phyloP scores from a whole-genome alignment of 208 protist species.

The Lotmaria passim region DNA sequence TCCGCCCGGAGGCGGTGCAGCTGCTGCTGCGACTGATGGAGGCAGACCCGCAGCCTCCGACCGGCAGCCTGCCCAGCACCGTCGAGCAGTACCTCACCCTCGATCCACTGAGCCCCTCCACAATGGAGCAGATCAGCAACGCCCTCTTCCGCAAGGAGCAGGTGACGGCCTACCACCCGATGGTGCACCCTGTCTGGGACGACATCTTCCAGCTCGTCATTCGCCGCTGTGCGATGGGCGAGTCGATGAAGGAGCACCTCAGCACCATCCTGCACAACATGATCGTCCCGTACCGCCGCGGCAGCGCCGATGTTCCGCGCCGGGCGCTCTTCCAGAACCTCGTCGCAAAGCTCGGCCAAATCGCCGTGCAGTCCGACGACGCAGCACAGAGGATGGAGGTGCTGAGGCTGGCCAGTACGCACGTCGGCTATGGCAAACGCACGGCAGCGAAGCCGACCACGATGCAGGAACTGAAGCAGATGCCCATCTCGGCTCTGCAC shows the following conservation, averaged over 20 bases:
- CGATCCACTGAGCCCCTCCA: slow-evolving; percentile 76
- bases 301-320: slow-evolving; percentile 75
- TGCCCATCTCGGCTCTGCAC: slow-evolving; percentile 63
- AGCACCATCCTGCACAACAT: slow-evolving; percentile 84
- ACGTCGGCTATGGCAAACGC: slow-evolving; percentile 73
- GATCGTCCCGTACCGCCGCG: slow-evolving; percentile 85
- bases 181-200: slow-evolving; percentile 91
- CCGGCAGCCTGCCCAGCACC: slow-evolving; percentile 37
- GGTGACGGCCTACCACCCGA: slow-evolving; percentile 80
- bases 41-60: slow-evolving; percentile 30
- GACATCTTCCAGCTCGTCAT: slow-evolving; percentile 80
- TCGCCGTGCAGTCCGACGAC: slow-evolving; percentile 78
- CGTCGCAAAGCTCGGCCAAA: slow-evolving; percentile 72
- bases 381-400: slow-evolving; percentile 72
- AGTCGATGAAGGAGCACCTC: slow-evolving; percentile 89
- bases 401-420: slow-evolving; percentile 76
- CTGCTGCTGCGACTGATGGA: slow-evolving; percentile 78
- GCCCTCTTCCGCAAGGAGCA: slow-evolving; percentile 90
- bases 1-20: slow-evolving; percentile 85
- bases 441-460: slow-evolving; percentile 72
- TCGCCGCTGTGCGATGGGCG: slow-evolving; percentile 66
- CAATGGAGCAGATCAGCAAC: slow-evolving; percentile 82
- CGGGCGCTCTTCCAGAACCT: slow-evolving; percentile 81
- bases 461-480: slow-evolving; percentile 62
- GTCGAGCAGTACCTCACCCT: slow-evolving; percentile 54